Evolutionary conservation across 176 grass and related monocot genomes (phyloP).

Genomic region (Oryza meridionalis): DNA sequence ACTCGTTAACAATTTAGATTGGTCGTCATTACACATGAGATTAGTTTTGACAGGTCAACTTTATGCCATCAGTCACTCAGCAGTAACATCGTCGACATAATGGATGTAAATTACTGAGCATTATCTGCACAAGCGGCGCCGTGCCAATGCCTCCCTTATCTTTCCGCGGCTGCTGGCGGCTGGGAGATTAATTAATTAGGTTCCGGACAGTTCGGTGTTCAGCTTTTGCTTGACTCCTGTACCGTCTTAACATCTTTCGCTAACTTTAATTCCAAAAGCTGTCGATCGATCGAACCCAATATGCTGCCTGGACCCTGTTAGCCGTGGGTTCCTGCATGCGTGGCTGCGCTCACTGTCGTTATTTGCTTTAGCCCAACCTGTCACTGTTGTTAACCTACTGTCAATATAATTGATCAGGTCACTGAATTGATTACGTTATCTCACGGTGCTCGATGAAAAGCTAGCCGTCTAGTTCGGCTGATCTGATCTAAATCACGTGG

Average conservation of each 20-base stretch:
- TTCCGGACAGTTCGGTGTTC: background rate
- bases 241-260: background rate
- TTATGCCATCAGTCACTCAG: background rate
- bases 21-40: background rate
- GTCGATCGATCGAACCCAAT: too few relatives aligned
- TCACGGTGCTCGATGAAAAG: background rate
- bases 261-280: background rate
- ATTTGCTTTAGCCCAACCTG: background rate
- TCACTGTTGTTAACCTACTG: background rate
- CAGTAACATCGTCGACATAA: too few relatives aligned
- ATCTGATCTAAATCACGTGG: background rate
- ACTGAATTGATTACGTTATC: background rate
- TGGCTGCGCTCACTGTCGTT: background rate
- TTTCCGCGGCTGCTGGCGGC: background rate
- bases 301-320: background rate
- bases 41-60: background rate
- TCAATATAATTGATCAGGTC: too few relatives aligned
- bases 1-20: background rate
- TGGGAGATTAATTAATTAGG: background rate
- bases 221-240: slow-evolving; percentile 8
- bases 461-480: background rate
- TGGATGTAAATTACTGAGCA: background rate
- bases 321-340: background rate
- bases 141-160: background rate
- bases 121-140: background rate